Base-by-base conservation (phyloP, 1,139 yeast species). In the Yamadazyma kanchanaburiensis region DNA sequence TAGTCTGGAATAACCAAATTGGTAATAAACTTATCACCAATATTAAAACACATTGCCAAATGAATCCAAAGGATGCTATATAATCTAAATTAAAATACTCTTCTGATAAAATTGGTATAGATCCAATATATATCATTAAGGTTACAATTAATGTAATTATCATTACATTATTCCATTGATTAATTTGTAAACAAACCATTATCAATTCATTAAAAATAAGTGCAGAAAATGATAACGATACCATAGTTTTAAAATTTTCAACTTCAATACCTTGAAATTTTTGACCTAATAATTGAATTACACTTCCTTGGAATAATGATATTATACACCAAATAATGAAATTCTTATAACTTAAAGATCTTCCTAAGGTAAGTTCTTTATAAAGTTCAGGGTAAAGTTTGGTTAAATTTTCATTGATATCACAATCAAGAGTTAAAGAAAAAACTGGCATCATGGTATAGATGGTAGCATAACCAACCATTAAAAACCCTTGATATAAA, bases 361-460 rank as follows among this genome's bases (percentile, higher is more conserved):
- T 78, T 3, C 97, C 97, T 33, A 78, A 80, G 0, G 95, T 87
- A 45, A 94, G 69, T 53, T 94, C 99, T 46, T 84, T 83, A 63
- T 94, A 94, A 26, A 94, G 70, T 54, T 94, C 99, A 0, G 99
- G 99, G 53, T 91, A 94, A 36, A 89, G 66, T 39, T 82, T 79
- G 1, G 96, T 94, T 42, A 91, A 72, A 32, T 81, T 83, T 53
- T 89, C 96, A 47, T 82, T 91, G 31, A 94, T 88, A 55, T 94
- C 99, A 37, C 80, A 78, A 54, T 94, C 98, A 32, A 87, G 68
- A 0, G 94, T 95, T 39, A 94, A 63, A 0, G 96, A 86, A 50
- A 94, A 94, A 2, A 94, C 98, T 0, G 99, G 99, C 30, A 94
- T 91, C 99, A 94, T 94, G 0, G 99, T 94, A 55, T 91, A 94